Conservation (phyloP, 306 rosid species). For the Glycine latifolia region DNA sequence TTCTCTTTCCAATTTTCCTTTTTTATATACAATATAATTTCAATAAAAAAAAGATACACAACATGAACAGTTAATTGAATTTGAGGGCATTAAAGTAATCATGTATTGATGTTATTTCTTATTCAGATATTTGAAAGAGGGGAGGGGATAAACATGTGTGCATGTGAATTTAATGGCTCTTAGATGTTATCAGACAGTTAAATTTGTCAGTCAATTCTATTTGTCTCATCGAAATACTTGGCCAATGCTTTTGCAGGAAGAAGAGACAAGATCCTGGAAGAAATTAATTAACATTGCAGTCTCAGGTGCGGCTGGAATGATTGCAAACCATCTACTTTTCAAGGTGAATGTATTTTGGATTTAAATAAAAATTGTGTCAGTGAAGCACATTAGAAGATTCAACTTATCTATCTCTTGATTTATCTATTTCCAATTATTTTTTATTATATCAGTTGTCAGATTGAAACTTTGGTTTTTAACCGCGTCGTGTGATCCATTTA, state of each 20-base stretch:
- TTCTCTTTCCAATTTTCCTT: conserved; percentile 1
- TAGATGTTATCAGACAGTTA: conserved; percentile 1
- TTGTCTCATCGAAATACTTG: conserved; percentile 27
- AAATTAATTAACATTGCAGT: conserved; percentile 83
- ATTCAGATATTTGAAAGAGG: conserved; percentile 14
- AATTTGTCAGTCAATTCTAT: neutral
- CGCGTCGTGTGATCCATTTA: too few relatives aligned
- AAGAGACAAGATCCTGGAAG: conserved; percentile 96
- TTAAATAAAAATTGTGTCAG: conserved; percentile 2
- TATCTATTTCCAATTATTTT: neutral
- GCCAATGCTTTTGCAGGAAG: conserved; percentile 67
- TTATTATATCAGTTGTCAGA: conserved; percentile 1
- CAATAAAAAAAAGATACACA: neutral
- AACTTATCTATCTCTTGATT: neutral
- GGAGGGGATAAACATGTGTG: conserved; percentile 14
- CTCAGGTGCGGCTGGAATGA: conserved; percentile 99
- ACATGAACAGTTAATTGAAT: conserved; percentile 27
- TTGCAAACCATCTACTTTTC: conserved; percentile 93
- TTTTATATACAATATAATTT: neutral
- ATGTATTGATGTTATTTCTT: neutral
- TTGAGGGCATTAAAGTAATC: conserved; percentile 30
- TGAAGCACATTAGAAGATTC: conserved; percentile 3
- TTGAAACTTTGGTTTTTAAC: neutral
- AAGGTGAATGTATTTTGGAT: conserved; percentile 63
- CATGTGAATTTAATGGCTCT: conserved; percentile 14